Evolutionary conservation across 371 early-diverging fungal species (phyloP).

Genomic region (Actinomortierella wolfii): DNA sequence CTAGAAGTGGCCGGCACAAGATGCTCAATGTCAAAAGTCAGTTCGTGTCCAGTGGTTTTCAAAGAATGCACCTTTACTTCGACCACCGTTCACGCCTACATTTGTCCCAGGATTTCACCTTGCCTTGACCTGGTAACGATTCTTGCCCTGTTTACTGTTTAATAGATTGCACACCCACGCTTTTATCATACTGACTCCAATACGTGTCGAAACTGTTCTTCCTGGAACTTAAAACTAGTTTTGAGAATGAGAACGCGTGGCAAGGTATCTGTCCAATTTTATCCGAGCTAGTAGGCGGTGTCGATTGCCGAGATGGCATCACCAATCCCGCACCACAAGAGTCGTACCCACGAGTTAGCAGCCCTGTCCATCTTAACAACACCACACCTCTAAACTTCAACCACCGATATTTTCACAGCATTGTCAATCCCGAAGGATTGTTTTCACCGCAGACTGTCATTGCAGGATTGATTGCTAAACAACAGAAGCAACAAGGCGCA

Average conservation of each 20-base stretch:
- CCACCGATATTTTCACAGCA: constrained; percentile 31
- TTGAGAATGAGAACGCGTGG: constrained; percentile 19
- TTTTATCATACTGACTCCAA: neutral
- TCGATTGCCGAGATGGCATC: constrained; percentile 22
- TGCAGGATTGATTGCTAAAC: constrained; percentile 18
- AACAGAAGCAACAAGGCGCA: constrained; percentile 11
- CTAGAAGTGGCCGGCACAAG: neutral
- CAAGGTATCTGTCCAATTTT: constrained; percentile 23
- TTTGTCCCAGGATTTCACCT: constrained; percentile 40
- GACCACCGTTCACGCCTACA: constrained; percentile 42
- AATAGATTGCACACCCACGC: neutral
- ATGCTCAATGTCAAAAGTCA: neutral
- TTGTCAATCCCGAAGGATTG: constrained; percentile 17
- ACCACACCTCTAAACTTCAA: neutral
- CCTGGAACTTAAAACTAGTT: constrained; percentile 4
- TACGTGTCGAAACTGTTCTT: neutral
- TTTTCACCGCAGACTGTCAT: constrained; percentile 15
- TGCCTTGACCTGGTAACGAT: constrained; percentile 30
- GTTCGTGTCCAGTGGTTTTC: constrained; percentile 38
- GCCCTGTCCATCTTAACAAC: too few relatives aligned
- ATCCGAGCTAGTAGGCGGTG: constrained; percentile 17
- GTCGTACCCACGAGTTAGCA: too few relatives aligned
- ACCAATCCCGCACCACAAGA: too few relatives aligned
- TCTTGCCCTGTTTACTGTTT: neutral
- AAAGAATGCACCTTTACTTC: constrained; percentile 25